These are phyloP conservation scores for Gymnopus androsaceus DNA, from an alignment of 1,284 basidiomycete genomes.

Conservation along the genomic window DNA sequence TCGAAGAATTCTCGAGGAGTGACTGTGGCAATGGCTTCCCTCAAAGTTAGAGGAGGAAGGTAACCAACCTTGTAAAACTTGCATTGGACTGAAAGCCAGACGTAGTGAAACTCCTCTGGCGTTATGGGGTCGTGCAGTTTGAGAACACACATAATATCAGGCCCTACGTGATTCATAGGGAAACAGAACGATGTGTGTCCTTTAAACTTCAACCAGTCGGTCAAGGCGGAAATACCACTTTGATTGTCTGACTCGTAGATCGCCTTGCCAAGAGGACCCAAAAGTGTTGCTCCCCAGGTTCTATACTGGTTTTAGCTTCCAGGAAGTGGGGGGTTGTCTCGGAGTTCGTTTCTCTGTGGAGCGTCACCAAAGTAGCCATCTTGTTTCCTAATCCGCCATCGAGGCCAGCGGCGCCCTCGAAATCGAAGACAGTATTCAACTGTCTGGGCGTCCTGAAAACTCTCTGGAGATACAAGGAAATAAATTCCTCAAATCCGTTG, in stretches of 20 bases:
- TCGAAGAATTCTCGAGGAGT: background rate
- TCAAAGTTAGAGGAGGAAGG: background rate
- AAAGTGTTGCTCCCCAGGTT: background rate
- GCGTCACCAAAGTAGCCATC: background rate
- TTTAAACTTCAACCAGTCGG: background rate
- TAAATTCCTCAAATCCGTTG: conserved; percentile 11
- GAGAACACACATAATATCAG: conserved; percentile 6
- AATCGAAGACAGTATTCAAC: background rate
- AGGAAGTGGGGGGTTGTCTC: background rate
- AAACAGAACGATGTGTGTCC: conserved; percentile 6
- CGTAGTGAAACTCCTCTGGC: background rate
- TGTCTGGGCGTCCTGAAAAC: background rate
- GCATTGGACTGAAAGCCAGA: conserved; percentile 4
- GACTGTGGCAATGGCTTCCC: background rate
- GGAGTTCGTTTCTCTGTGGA: background rate
- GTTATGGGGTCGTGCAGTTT: background rate
- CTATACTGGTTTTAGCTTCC: background rate
- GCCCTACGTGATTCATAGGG: background rate
- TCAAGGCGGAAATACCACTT: background rate
- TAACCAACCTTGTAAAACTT: background rate
- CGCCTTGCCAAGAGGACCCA: background rate
- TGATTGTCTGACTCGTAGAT: background rate
- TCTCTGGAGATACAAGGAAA: background rate
- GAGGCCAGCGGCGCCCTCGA: background rate
- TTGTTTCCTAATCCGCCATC: background rate